Percentiles rank a stretch among this genome's conserved stretches.
Conservation (phyloP, 164 flowering plant genomes). For the Vitis amurensis region DNA sequence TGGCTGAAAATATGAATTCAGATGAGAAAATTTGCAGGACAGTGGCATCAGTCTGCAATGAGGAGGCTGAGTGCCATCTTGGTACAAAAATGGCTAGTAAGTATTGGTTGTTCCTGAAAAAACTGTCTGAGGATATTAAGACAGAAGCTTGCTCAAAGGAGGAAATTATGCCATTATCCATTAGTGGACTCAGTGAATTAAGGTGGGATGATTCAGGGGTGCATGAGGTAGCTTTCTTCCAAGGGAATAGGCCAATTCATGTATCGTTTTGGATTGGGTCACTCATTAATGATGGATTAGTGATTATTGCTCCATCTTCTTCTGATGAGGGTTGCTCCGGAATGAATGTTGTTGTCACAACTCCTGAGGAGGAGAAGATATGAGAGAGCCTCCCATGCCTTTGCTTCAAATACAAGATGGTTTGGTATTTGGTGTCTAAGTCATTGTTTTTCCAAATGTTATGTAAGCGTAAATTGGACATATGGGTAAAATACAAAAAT, state of each 20-base stretch:
- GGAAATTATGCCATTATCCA: not conserved
- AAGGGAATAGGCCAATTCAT: slow-evolving; percentile 23
- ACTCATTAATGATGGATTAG: slow-evolving; percentile 13
- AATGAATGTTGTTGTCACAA: slow-evolving; percentile 14
- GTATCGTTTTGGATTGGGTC: slow-evolving; percentile 38
- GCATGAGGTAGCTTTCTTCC: slow-evolving; percentile 17
- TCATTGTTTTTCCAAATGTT: too few relatives aligned
- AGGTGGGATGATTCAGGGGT: slow-evolving; percentile 25
- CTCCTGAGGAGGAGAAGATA: slow-evolving; percentile 3
- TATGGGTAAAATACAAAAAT: too few relatives aligned
- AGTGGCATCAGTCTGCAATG: slow-evolving; percentile 21
- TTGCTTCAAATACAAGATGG: too few relatives aligned
- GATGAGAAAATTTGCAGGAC: slow-evolving; percentile 9
- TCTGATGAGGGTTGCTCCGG: not conserved
- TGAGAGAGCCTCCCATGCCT: too few relatives aligned
- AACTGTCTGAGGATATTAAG: slow-evolving; percentile 3
- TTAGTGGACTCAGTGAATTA: not conserved
- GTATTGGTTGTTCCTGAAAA: slow-evolving; percentile 19
- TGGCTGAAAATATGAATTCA: not conserved
- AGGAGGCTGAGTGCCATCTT: slow-evolving; percentile 27
- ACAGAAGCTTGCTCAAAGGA: slow-evolving; percentile 15
- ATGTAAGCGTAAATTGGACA: too few relatives aligned
- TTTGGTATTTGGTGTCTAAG: too few relatives aligned
- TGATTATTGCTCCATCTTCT: slow-evolving; percentile 25
- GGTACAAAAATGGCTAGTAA: slow-evolving; percentile 15